Base-by-base conservation (phyloP, 192 early-diverging fungal species). In the Allomyces macrogynus region DNA sequence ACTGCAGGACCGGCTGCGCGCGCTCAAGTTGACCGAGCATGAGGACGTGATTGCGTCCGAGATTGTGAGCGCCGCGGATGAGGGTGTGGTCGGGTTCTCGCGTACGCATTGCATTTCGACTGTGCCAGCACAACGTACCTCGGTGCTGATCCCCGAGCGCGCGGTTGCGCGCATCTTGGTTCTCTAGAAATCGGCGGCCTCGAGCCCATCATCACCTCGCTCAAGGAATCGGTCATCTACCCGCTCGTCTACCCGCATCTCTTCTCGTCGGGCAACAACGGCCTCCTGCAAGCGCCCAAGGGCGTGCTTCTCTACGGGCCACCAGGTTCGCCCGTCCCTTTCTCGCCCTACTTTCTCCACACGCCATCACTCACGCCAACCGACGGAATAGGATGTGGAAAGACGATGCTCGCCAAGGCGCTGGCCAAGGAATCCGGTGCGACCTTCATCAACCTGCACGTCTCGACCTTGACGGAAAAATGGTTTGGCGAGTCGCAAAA, bases 351-450 rank as follows among this genome's bases (percentile, higher is more conserved):
- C 14, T 1, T 18, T 24, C 22, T 43, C 32, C 32, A 40, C 32
- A 2, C 32, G 4, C 4, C 5, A 40, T 40, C 32, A 7, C 32
- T 40, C 32, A 40, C 32, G 32, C 32, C 32, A n/a, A n/a, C n/a
- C n/a, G n/a, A n/a, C 43, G 24, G 18, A 23, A 4, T 27, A 73
- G 85, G 93, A 24, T 94, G 92, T 67, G 96, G 96, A 60, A 99
- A 99, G 72, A 99, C 94, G 18, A 95, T 99, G 91, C 70, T 95
- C 70, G 96, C 96, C 63, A 97, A 97, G 75, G 96, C 96, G 5
- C 80, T 99, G 27, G 94, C 96, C 27, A 86, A 87, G 61, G 96
- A 99, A 73, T 94, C 91, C n/a, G 84, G 86, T 54, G 96, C 96
- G 0, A 93, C 87, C 0, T 99, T 99, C 69, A 93, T 99, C 73